A percentile compares a stretch with the other conserved stretches of the same genome.
Conservation (phyloP, 2,329 filamentous ascomycete genomes). For the Paracorniculantispora psalliotae region DNA sequence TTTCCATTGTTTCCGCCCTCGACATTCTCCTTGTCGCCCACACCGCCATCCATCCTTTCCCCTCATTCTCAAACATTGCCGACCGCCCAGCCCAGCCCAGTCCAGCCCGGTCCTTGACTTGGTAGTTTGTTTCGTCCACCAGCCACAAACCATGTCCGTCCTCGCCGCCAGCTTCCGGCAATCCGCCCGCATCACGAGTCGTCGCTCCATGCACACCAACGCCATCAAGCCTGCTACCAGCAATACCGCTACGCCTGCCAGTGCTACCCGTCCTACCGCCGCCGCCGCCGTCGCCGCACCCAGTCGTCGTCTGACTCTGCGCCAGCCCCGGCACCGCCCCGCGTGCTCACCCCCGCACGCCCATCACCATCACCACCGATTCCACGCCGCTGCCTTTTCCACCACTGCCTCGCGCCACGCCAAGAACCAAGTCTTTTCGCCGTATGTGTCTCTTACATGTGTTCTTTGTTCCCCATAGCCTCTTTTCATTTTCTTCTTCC, state of each 20-base stretch:
- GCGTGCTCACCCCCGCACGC: slow-evolving; percentile 1
- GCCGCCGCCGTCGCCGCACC: not conserved
- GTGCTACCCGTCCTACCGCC: not conserved
- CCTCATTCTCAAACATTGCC: no score
- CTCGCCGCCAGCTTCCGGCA: not conserved
- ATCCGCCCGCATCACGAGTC: not conserved
- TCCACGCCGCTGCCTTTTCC: slow-evolving; percentile 19
- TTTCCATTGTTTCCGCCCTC: not conserved
- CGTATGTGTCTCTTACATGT: slow-evolving; percentile 22
- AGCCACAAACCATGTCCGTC: not conserved
- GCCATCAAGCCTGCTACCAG: not conserved
- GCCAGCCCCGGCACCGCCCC: not conserved
- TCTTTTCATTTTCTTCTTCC: not conserved
- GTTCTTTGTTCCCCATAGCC: no score
- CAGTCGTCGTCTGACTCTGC: not conserved
- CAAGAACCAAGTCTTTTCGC: slow-evolving; percentile 29
- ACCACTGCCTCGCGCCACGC: slow-evolving; percentile 19
- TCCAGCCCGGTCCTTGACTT: no score
- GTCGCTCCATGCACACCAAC: not conserved
- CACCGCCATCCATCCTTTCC: not conserved
- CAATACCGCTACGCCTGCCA: not conserved
- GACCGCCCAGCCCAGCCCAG: no score
- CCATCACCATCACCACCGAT: not conserved
- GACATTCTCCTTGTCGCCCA: not conserved
- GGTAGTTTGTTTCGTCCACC: no score